phyloP scores from a whole-genome alignment of 352 stramenopile species.

The Globisporangium acanthophoron region DNA sequence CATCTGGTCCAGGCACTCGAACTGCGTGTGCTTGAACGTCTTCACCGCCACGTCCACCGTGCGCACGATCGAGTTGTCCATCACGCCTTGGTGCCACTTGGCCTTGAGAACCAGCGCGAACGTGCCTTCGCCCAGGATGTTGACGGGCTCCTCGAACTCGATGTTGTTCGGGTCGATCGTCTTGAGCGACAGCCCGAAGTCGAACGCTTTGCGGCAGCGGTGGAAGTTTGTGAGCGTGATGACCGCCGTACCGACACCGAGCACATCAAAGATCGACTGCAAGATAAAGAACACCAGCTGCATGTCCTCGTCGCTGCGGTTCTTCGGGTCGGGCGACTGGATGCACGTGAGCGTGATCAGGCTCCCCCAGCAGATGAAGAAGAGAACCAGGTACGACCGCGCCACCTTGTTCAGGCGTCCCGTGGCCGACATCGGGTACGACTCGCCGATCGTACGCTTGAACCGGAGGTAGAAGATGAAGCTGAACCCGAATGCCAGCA shows the following conservation, averaged over 20 bases:
- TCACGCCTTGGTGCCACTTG: constrained; percentile 51
- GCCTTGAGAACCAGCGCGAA: constrained; percentile 76
- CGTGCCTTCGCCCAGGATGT: constrained; percentile 75
- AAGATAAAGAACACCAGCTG: constrained; percentile 33
- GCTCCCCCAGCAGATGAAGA: constrained; percentile 71
- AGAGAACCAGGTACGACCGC: constrained; percentile 62
- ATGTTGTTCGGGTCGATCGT: constrained; percentile 70
- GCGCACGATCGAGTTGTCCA: constrained; percentile 33
- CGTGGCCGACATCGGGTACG: constrained; percentile 63
- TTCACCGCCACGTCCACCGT: constrained; percentile 76
- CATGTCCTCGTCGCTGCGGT: constrained; percentile 16
- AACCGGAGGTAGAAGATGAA: constrained; percentile 79
- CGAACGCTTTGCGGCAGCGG: constrained; percentile 60
- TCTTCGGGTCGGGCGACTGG: constrained; percentile 22
- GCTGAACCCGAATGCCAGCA: constrained; percentile 67
- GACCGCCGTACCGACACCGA: constrained; percentile 54
- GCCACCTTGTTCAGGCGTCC: constrained; percentile 61
- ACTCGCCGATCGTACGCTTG: constrained; percentile 65
- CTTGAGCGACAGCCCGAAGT: constrained; percentile 76
- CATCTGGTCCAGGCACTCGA: constrained; percentile 71
- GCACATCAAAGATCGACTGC: constrained; percentile 64
- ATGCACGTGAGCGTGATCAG: constrained; percentile 59
- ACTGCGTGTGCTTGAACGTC: constrained; percentile 75
- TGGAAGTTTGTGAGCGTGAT: constrained; percentile 79
- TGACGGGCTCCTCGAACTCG: constrained; percentile 73